Evolutionary conservation across 495 filamentous ascomycete genomes (phyloP).

Genomic region (Chaetomium fimeti): DNA sequence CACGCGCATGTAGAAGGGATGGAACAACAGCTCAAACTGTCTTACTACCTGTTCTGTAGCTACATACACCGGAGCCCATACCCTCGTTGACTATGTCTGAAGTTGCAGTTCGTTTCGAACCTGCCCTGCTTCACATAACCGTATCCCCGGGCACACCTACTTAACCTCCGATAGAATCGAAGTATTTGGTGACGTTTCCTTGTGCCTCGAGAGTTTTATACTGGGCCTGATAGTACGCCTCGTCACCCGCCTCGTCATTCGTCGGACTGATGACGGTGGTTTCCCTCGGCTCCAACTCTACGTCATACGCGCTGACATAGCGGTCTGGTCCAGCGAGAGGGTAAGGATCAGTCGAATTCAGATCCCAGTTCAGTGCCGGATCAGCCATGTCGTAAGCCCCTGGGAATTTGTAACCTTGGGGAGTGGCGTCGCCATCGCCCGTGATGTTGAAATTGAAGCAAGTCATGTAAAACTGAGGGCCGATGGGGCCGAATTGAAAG

Average conservation of each 20-base stretch:
- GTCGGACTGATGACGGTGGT: conserved; percentile 14
- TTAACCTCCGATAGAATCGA: conserved; percentile 22
- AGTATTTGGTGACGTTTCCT: conserved; percentile 16
- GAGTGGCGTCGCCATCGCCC: conserved; percentile 54
- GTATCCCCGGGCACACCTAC: no score
- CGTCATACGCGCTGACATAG: conserved; percentile 9
- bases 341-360: conserved; percentile 22
- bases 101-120: no score
- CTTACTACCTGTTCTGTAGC: no score
- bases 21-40: no score
- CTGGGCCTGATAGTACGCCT: conserved; percentile 14
- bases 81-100: no score
- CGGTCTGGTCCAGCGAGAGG: conserved; percentile 13
- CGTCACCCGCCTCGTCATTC: background rate
- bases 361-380: conserved; percentile 40
- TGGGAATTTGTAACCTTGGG: conserved; percentile 54
- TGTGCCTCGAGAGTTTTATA: conserved; percentile 11
- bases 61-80: no score
- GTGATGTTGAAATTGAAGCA: conserved; percentile 64
- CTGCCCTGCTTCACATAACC: no score
- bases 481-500: conserved; percentile 28
- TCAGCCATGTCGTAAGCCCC: conserved; percentile 49
- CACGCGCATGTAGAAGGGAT: no score
- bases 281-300: conserved; percentile 8
- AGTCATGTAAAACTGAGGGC: conserved; percentile 64